Evolutionary conservation across 306 rosid genomes (phyloP).

Genomic region (Gastrolobium bilobum): DNA sequence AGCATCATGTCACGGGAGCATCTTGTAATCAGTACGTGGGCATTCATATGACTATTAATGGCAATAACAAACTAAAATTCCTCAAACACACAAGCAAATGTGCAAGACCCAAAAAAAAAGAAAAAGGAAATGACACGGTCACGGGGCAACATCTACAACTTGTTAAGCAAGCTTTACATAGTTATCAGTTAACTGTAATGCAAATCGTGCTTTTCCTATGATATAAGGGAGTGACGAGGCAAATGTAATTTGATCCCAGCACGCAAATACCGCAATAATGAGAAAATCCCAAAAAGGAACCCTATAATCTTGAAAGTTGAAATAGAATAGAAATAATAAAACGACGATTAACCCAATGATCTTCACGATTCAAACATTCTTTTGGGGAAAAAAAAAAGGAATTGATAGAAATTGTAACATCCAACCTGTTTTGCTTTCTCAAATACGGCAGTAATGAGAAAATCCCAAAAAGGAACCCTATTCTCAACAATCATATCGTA

Average conservation of each 20-base stretch:
- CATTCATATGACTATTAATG: not conserved
- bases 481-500: too few species aligned
- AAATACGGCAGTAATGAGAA: not conserved
- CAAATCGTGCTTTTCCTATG: not conserved
- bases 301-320: not conserved
- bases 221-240: not conserved
- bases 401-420: too few species aligned
- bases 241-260: not conserved
- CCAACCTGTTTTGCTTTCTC: too few species aligned
- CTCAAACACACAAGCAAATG: not conserved
- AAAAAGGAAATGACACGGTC: not conserved
- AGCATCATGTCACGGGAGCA: not conserved
- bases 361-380: too few species aligned
- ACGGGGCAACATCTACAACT: not conserved
- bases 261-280: not conserved
- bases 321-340: not conserved
- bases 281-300: slow-evolving; percentile 48
- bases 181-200: not conserved
- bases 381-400: too few species aligned
- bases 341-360: slow-evolving; percentile 41
- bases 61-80: not conserved
- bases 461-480: slow-evolving; percentile 50
- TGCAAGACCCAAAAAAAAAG: not conserved
- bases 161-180: slow-evolving; percentile 4
- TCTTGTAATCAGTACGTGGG: not conserved